Evolutionary conservation across 2,329 filamentous ascomycete genomes (phyloP), one percentile per base, ranked within the genome.

Genomic region (Thielaviopsis musarum): DNA sequence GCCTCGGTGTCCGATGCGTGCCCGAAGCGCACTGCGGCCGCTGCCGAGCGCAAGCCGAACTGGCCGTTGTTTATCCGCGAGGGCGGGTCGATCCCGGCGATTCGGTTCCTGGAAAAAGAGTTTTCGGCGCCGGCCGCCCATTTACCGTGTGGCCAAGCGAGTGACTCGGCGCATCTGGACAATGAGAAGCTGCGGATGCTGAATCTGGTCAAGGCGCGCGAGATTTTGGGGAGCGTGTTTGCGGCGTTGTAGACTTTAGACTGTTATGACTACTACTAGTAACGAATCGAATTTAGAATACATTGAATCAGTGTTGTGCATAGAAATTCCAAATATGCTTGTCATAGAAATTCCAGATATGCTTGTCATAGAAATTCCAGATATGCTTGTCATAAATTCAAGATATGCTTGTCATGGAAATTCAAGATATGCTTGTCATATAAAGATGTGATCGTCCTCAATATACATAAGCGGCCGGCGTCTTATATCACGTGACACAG

Each of bases 31-130:
- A 62, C 51, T n/a, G 49, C 22, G 22, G n/a, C 12, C 48, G n/a
- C 28, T 5, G n/a, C n/a, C 48, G n/a, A n/a, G 38, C 3, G 60
- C 55, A 71, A 69, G 45, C 70, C 73, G 3, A 76, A 74, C 63
- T 86, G 84, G 65, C 61, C 61, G 0, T 76, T 98, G 3, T 97
- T 95, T 69, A 98, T 98, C 65, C 82, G 93, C 10, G 93, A 98
- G 71, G 93, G 93, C 13, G 93, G 93, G 5, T 94, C 87, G 0
- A 98, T 98, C 65, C 93, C 93, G 0, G 88, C 88, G 0, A 97
- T 97, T 60, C 77, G 93, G 5, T 97, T 97, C 68, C 69, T 97
- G 45, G 91, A 97, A 70, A 95, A 95, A 73, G 89, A 95, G 66
- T 96, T 97, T 68, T 78, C 79, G 2, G 93, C 93, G 0, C 90